Evolutionary conservation across 108 stramenopile species (phyloP), one percentile per base, ranked within the genome.

Genomic region (Conticribra guillardii): DNA sequence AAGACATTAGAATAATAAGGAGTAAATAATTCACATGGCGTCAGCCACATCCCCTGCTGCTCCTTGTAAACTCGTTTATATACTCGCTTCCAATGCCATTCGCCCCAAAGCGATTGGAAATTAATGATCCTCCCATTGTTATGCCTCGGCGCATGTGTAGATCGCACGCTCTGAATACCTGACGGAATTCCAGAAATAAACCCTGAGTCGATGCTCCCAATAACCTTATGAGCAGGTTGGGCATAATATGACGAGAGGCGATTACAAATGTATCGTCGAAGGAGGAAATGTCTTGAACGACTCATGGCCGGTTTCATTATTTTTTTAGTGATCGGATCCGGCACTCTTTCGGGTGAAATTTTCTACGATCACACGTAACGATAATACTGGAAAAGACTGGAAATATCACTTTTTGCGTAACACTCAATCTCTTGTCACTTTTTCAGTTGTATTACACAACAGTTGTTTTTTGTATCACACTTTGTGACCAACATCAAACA

Each of bases 21-120:
- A 29, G 62, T 59, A 53, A 94, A 91, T 21, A 94, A 63, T 55
- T 94, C 93, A 31, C 90, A 89, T 2, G 93, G 90, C 21, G 93
- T 94, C 53, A 94, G 79, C 93, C 93, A 94, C 75, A 89, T 89
- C 48, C 93, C 93, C 37, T 85, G 53, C 46, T 87, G 85, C 33
- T 85, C 73, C 5, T 81, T 66, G 61, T 91, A 94, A 37, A 87
- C 21, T 21, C 60, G 60, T 44, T 71, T 65, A 14, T 83, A 85
- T 1, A 79, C 61, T 49, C 79, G 56, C 47, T 79, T 74, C 90
- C 90, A 94, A 64, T 94, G 87, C 86, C 85, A 88, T 81, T 91
- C 87, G 30, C 87, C 89, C 63, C 67, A 63, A 2, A 89, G 60
- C 17, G 73, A 71, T 48, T 70, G 64, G 61, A 94, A 84, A 27